These are phyloP conservation scores for Aspergillus alliaceus DNA, from an alignment of 2,329 filamentous ascomycete species.

Conservation along the genomic window DNA sequence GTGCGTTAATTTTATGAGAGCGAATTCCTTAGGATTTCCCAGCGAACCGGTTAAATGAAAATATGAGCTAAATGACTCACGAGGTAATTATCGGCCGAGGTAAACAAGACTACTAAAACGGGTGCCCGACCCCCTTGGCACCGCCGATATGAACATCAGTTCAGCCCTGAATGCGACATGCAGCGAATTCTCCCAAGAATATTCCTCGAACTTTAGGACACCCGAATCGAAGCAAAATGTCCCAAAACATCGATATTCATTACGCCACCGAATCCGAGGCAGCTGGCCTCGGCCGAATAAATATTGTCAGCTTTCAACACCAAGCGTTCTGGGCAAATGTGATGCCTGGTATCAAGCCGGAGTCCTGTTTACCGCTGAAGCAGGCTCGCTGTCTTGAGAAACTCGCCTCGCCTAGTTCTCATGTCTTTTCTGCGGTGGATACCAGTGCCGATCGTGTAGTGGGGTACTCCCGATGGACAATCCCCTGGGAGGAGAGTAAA, in stretches of 20 bases:
- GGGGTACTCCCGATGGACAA: slow-evolving; percentile 51
- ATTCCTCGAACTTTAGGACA: background rate
- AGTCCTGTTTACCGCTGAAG: slow-evolving; percentile 37
- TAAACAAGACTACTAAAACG: background rate
- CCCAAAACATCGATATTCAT: slow-evolving; percentile 26
- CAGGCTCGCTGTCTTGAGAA: slow-evolving; percentile 34
- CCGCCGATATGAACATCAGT: background rate
- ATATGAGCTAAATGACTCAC: too few species aligned
- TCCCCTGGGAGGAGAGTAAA: slow-evolving; percentile 26
- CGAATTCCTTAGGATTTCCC: background rate
- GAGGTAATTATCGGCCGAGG: background rate
- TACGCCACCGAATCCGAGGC: slow-evolving; percentile 44
- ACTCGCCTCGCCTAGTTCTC: slow-evolving; percentile 36
- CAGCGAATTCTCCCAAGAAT: background rate
- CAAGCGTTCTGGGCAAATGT: slow-evolving; percentile 38
- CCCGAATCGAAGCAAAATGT: background rate
- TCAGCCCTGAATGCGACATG: background rate
- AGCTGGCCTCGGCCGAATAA: slow-evolving; percentile 41
- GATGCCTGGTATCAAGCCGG: slow-evolving; percentile 5
- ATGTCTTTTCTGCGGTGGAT: slow-evolving; percentile 44
- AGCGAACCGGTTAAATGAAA: background rate
- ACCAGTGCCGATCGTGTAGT: slow-evolving; percentile 32
- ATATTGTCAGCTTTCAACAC: slow-evolving; percentile 46
- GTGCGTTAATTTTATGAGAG: background rate
- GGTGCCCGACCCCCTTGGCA: background rate